Evolutionary conservation across 2,329 filamentous ascomycete genomes (phyloP).

Genomic region (Monilinia aucupariae): DNA sequence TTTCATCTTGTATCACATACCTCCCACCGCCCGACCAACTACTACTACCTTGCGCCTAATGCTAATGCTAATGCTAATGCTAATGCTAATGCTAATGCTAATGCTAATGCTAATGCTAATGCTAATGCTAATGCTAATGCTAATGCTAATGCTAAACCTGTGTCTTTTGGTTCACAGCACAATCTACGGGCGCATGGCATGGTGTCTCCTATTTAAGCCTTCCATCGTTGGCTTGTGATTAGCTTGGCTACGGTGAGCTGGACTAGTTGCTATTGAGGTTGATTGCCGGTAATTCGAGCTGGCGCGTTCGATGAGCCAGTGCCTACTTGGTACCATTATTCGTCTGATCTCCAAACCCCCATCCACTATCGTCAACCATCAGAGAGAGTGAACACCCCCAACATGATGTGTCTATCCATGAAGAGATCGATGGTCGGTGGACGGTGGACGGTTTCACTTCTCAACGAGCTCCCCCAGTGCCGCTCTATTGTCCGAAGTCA

Average conservation of each 20-base stretch:
- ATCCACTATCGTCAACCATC: background rate
- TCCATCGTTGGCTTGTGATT: background rate
- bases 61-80: no score
- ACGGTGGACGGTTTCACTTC: background rate
- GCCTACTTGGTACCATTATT: background rate
- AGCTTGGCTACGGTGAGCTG: background rate
- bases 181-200: conserved; percentile 1
- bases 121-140: no score
- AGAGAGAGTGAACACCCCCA: background rate
- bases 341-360: conserved; percentile 4
- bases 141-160: background rate
- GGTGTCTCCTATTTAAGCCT: conserved; percentile 1
- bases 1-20: conserved; percentile 1
- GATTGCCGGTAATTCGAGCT: background rate
- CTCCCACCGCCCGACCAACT: background rate
- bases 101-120: no score
- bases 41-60: conserved; percentile 3
- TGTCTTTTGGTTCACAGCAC: conserved; percentile 1
- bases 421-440: conserved; percentile 4
- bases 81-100: no score
- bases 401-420: background rate
- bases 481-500: conserved; percentile 24
- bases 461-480: conserved; percentile 20
- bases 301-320: background rate
- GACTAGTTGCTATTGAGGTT: background rate